phyloP scores from a whole-genome alignment of 208 protist species.

The Trypanosoma mega region DNA sequence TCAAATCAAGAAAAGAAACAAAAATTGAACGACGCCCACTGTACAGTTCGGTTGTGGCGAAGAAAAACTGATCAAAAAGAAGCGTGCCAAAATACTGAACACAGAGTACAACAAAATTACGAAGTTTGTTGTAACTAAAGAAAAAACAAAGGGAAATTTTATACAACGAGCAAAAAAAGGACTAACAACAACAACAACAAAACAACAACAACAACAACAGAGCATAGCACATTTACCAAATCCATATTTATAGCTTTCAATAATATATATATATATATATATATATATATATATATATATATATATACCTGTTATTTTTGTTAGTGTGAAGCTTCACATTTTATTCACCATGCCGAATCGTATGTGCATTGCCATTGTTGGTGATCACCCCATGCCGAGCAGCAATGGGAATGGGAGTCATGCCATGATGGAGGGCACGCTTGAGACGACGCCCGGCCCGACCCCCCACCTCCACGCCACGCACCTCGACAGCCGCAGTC shows the following conservation, averaged over 20 bases:
- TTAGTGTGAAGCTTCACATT: no score
- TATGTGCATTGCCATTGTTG: no score
- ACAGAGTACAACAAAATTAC: background rate
- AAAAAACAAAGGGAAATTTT: background rate
- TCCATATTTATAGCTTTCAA: no score
- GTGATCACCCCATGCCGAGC: no score
- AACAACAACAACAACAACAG: no score
- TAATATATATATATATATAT: no score
- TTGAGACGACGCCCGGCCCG: background rate
- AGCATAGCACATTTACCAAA: no score
- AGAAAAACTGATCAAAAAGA: background rate
- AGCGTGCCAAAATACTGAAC: background rate
- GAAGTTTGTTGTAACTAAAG: background rate
- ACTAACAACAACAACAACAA: no score
- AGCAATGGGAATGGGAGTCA: background rate
- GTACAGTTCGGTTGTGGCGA: background rate
- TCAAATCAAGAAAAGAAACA: conserved; percentile 2
- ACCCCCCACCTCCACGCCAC: background rate
- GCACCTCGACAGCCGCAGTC: background rate
- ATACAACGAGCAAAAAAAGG: no score
- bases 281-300: no score
- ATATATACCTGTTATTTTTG: no score
- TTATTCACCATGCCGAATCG: no score
- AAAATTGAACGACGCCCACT: background rate
- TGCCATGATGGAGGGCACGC: background rate